phyloP scores from a whole-genome alignment of 1,284 basidiomycete genomes.

The Mycena sp. region DNA sequence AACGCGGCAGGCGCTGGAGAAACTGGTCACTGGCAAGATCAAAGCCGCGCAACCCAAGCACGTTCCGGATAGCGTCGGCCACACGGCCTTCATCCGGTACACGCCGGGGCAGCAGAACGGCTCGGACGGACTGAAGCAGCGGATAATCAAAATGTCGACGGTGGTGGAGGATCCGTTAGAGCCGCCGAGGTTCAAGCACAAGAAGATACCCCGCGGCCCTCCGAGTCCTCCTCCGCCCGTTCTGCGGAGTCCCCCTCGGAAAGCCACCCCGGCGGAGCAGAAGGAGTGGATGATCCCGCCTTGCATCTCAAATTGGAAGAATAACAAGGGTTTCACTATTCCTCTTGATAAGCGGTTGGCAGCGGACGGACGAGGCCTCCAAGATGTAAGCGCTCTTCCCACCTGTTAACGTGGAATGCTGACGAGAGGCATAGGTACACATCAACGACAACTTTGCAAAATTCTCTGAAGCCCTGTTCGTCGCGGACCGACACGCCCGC shows the following conservation, averaged over 20 bases:
- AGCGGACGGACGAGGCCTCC: slow-evolving; percentile 95
- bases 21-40: slow-evolving; percentile 94
- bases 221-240: slow-evolving; percentile 98
- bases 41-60: slow-evolving; percentile 96
- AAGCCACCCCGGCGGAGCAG: slow-evolving; percentile 96
- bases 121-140: slow-evolving; percentile 81
- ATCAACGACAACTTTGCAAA: slow-evolving; percentile 99
- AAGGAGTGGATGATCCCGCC: slow-evolving; percentile 99
- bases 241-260: slow-evolving; percentile 93
- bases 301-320: slow-evolving; percentile 99
- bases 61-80: slow-evolving; percentile 82
- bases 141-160: slow-evolving; percentile 99
- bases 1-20: slow-evolving; percentile 92
- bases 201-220: slow-evolving; percentile 96
- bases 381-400: slow-evolving; percentile 81
- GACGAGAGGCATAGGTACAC: slow-evolving; percentile 70
- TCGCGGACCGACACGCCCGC: slow-evolving; percentile 97
- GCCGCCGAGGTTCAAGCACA: slow-evolving; percentile 97
- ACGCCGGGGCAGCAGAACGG: slow-evolving; percentile 91
- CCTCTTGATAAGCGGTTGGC: slow-evolving; percentile 98
- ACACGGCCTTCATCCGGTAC: slow-evolving; percentile 92
- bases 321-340: slow-evolving; percentile 99
- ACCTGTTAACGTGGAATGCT: slow-evolving; percentile 19
- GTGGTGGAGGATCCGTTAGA: slow-evolving; percentile 97
- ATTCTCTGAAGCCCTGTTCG: slow-evolving; percentile 95